These are phyloP conservation scores for Pseudovirgaria hyperparasitica DNA, from an alignment of 2,329 filamentous ascomycete genomes.

Conservation along the genomic window DNA sequence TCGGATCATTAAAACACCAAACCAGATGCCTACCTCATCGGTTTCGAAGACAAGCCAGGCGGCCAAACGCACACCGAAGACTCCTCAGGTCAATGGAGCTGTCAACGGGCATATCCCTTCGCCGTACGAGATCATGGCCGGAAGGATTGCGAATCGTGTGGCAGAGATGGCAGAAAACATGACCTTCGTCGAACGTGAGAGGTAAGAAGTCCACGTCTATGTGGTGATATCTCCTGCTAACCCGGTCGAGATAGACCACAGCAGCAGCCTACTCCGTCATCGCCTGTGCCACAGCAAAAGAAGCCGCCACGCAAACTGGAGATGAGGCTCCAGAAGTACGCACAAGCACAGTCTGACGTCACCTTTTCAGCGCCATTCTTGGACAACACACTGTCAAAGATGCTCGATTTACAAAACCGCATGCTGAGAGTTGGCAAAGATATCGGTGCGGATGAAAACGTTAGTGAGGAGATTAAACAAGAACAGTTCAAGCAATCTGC, in stretches of 20 bases:
- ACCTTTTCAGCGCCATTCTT: conserved; percentile 40
- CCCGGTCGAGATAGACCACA: not conserved
- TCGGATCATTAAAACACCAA: too few species aligned
- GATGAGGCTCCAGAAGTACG: conserved; percentile 30
- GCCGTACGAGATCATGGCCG: conserved; percentile 39
- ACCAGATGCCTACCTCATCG: too few species aligned
- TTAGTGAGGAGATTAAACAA: conserved; percentile 34
- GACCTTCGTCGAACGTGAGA: conserved; percentile 35
- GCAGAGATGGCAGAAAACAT: conserved; percentile 41
- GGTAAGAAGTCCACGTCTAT: conserved; percentile 13
- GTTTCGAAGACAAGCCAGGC: too few species aligned
- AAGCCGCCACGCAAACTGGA: conserved; percentile 37
- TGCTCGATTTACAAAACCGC: conserved; percentile 35
- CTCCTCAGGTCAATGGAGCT: conserved; percentile 14
- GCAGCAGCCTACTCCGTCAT: conserved; percentile 12
- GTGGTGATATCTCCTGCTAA: not conserved
- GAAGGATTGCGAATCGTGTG: conserved; percentile 36
- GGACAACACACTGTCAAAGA: conserved; percentile 39
- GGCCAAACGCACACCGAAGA: too few species aligned
- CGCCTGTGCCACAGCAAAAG: conserved; percentile 16
- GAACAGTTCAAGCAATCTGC: conserved; percentile 38
- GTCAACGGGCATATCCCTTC: conserved; percentile 18
- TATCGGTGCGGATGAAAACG: conserved; percentile 30
- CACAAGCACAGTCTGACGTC: conserved; percentile 24
- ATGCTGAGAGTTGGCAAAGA: conserved; percentile 37